Percentiles rank a stretch among this genome's conserved stretches.
Evolutionary conservation across 2,329 filamentous ascomycete genomes (phyloP).

Genomic region (Pseudocercospora eumusae): DNA sequence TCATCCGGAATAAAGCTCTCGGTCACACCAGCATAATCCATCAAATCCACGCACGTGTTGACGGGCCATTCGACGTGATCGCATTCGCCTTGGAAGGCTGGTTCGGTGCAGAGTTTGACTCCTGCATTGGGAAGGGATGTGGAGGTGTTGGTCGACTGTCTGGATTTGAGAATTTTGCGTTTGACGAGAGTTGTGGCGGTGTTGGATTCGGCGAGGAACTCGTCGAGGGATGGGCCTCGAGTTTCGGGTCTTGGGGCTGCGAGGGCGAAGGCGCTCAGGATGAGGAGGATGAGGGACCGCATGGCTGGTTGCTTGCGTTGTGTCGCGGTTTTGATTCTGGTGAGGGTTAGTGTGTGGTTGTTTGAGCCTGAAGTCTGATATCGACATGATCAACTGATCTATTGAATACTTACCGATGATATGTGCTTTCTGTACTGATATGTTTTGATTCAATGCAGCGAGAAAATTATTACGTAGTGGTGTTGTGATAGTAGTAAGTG

Average conservation of each 20-base stretch:
- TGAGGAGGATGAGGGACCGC: slow-evolving; percentile 1
- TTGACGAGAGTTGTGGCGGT: slow-evolving; percentile 3
- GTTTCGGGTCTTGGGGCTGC: slow-evolving; percentile 1
- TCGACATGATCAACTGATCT: too few species aligned
- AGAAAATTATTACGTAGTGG: background rate
- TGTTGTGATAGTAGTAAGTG: background rate
- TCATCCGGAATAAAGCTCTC: slow-evolving; percentile 30
- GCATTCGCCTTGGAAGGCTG: slow-evolving; percentile 34
- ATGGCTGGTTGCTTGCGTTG: background rate
- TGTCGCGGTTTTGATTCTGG: background rate
- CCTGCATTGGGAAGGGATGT: slow-evolving; percentile 26
- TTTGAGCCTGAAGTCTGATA: background rate
- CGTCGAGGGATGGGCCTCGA: slow-evolving; percentile 13
- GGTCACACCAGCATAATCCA: slow-evolving; percentile 32
- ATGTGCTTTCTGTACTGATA: background rate
- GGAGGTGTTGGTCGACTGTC: slow-evolving; percentile 10
- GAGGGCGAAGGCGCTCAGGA: background rate
- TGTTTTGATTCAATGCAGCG: background rate
- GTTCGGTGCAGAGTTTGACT: slow-evolving; percentile 36
- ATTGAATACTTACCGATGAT: background rate
- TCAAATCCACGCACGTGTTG: slow-evolving; percentile 33
- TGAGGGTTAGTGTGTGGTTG: background rate
- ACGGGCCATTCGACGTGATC: slow-evolving; percentile 29
- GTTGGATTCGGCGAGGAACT: slow-evolving; percentile 12
- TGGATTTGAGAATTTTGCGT: background rate